phyloP scores from a whole-genome alignment of 2,329 filamentous ascomycete genomes.

The Fusarium gaditjirri region DNA sequence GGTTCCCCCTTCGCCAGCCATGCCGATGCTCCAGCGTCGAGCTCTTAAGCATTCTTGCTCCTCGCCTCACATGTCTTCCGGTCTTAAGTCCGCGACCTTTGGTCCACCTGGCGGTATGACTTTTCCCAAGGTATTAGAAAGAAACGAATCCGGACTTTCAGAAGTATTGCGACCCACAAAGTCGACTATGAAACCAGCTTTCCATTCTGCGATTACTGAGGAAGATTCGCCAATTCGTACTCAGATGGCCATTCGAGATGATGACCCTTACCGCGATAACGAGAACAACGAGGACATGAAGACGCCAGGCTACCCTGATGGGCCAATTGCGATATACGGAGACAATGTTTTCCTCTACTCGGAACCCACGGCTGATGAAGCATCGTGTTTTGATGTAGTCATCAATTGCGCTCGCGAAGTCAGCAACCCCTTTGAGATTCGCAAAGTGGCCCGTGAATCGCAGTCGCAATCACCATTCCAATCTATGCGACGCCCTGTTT shows the following conservation, averaged over 20 bases:
- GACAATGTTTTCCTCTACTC: slow-evolving; percentile 82
- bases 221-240: slow-evolving; percentile 69
- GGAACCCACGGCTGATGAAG: slow-evolving; percentile 82
- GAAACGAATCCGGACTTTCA: slow-evolving; percentile 70
- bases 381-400: slow-evolving; percentile 81
- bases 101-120: slow-evolving; percentile 72
- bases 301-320: slow-evolving; percentile 83
- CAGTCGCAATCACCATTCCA: slow-evolving; percentile 45
- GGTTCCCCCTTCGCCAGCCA: slow-evolving; percentile 64
- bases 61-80: slow-evolving; percentile 73
- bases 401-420: slow-evolving; percentile 89
- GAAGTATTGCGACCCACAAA: slow-evolving; percentile 66
- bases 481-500: slow-evolving; percentile 45
- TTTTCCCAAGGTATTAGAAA: slow-evolving; percentile 68
- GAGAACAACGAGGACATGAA: slow-evolving; percentile 82
- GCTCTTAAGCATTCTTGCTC: slow-evolving; percentile 75
- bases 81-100: slow-evolving; percentile 67
- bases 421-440: slow-evolving; percentile 74
- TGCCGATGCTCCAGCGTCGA: slow-evolving; percentile 70
- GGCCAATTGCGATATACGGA: slow-evolving; percentile 83
- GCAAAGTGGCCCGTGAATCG: slow-evolving; percentile 42
- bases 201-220: slow-evolving; percentile 60
- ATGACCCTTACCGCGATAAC: slow-evolving; percentile 71
- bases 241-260: slow-evolving; percentile 68
- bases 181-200: slow-evolving; percentile 49